Conservation (phyloP, 345 rosid species). For the Rubroshorea leprosula region DNA sequence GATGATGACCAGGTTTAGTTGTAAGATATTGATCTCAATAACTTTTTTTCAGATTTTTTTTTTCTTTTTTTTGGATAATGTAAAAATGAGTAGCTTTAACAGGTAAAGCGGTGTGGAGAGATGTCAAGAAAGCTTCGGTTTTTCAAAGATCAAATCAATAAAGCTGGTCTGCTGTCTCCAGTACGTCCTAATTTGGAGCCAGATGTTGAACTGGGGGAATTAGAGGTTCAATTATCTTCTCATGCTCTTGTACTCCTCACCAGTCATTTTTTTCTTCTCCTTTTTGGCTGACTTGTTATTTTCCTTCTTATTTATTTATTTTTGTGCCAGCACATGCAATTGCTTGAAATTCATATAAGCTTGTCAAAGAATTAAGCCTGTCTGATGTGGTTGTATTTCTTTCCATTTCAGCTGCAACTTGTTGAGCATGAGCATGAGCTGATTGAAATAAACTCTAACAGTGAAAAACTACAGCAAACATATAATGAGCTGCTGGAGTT, state of each 20-base stretch:
- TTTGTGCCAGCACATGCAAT: not conserved
- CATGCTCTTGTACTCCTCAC: conserved; percentile 5
- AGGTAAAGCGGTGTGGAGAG: conserved; percentile 96
- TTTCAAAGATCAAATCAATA: conserved; percentile 82
- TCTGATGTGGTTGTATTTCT: conserved; percentile 21
- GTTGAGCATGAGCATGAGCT: conserved; percentile 88
- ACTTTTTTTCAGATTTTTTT: not conserved
- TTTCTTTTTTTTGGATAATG: conserved; percentile 1
- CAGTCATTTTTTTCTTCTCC: not conserved
- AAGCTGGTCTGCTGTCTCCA: conserved; percentile 74
- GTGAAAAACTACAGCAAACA: conserved; percentile 81
- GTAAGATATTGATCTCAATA: not conserved
- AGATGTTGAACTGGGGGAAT: conserved; percentile 76
- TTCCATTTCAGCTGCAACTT: conserved; percentile 57
- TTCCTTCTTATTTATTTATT: too few relatives aligned
- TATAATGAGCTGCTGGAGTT: conserved; percentile 92
- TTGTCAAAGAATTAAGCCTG: conserved; percentile 12
- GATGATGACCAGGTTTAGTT: not conserved
- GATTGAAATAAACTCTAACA: conserved; percentile 86
- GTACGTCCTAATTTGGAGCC: conserved; percentile 56
- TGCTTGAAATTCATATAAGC: too few relatives aligned
- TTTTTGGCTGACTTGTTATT: conserved; percentile 11
- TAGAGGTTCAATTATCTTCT: conserved; percentile 54
- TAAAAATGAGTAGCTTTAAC: conserved; percentile 19
- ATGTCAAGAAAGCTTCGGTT: conserved; percentile 91